Evolutionary conservation across 371 early-diverging fungal genomes (phyloP).

Genomic region (Mortierella sp.): DNA sequence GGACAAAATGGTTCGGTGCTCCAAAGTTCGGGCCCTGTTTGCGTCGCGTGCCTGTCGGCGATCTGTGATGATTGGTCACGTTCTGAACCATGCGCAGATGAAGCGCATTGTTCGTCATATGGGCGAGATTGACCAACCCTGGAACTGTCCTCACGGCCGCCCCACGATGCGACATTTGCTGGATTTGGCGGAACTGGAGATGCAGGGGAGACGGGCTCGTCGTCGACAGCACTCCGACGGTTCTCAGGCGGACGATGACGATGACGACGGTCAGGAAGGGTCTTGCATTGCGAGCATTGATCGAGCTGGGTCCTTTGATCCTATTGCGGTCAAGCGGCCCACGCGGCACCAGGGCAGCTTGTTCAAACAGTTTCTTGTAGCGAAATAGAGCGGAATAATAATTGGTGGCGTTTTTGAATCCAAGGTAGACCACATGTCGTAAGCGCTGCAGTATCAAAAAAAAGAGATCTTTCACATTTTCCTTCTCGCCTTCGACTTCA

Average conservation of each 20-base stretch:
- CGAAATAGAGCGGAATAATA: background rate
- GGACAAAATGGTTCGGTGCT: constrained; percentile 73
- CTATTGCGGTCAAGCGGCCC: constrained; percentile 42
- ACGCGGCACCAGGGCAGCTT: constrained; percentile 41
- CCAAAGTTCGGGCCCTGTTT: constrained; percentile 75
- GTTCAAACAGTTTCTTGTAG: constrained; percentile 43
- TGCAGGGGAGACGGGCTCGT: constrained; percentile 35
- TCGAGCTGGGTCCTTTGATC: constrained; percentile 25
- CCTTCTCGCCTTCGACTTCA: background rate
- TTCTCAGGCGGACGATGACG: background rate
- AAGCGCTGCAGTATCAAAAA: background rate
- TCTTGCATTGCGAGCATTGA: background rate
- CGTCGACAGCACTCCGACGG: background rate
- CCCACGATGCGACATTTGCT: constrained; percentile 94
- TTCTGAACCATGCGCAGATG: constrained; percentile 80
- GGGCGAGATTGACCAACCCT: constrained; percentile 91
- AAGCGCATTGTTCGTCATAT: constrained; percentile 80
- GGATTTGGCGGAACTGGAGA: constrained; percentile 58
- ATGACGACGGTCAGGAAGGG: background rate
- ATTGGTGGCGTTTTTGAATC: background rate
- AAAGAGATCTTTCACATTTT: background rate
- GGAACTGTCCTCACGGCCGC: constrained; percentile 99
- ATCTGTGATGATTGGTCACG: constrained; percentile 87
- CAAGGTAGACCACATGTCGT: background rate
- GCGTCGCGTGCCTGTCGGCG: constrained; percentile 86